Base-by-base conservation (phyloP, 2,329 filamentous ascomycete species). In the Beauveria sp. region DNA sequence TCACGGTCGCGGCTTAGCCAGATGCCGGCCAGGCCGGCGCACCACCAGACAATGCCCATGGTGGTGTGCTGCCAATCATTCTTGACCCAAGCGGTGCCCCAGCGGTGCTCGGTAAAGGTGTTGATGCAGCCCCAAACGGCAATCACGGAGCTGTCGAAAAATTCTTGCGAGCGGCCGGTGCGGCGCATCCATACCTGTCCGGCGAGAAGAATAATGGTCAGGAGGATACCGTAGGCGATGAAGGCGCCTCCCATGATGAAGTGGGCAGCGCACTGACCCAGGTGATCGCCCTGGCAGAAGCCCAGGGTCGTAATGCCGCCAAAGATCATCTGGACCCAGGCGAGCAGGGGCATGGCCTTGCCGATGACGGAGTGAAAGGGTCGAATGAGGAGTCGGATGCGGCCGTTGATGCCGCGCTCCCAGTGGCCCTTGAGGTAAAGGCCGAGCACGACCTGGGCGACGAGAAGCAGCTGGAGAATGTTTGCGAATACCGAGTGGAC, bases 41-140 rank as follows among this genome's bases (percentile, higher is more conserved):
- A 90, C 93, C 93, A 99, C 94, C 94, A 99, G 56, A 99, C 86
- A 64, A 99, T 85, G n/a, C 94, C 94, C 93, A 99, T 97, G n/a
- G 90, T 91, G 0, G 94, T 99, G 74, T 99, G 94, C 73, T 99
- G 93, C 77, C 96, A 85, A 73, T 99, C 94, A 70, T 97, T 97
- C 74, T 84, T 86, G 57, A 89, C 91, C 94, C 94, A 99, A 0
- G 84, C 82, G 1, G 81, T 81, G 59, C 94, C 94, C 94, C 94
- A 99, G 57, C 89, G 85, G 72, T 99, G 94, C 75, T 97, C 94
- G 20, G 94, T 99, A 68, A 99, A 97, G 9, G 94, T 97, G 75
- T 97, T 99, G 75, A 99, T 88, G 71, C 91, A 96, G 40, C 93
- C 94, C 94, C 94, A 99, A 1, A 89, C 87, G 1, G 92, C 90